These are phyloP conservation scores for Backusella westeae DNA, from an alignment of 192 early-diverging fungal species.

Conservation along the genomic window DNA sequence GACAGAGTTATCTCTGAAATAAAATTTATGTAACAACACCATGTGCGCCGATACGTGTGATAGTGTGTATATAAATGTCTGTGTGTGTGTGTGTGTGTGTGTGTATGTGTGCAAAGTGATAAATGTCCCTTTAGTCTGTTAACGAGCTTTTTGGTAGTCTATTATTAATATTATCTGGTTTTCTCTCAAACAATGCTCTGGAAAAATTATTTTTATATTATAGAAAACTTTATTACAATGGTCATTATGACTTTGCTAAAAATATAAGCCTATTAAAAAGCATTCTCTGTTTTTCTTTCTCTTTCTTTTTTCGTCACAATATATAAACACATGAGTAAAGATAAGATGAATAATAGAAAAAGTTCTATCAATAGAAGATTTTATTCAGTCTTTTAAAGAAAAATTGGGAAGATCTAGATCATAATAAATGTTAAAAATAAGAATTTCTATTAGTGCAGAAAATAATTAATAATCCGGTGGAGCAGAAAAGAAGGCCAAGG, in stretches of 20 bases:
- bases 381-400: background rate
- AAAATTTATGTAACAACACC: background rate
- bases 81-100: background rate
- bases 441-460: too few species aligned
- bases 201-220: background rate
- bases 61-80: background rate
- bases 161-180: background rate
- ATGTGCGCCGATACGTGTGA: background rate
- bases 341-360: too few species aligned
- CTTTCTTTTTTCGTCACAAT: background rate
- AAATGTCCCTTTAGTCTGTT: background rate
- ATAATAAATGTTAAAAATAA: background rate
- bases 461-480: too few species aligned
- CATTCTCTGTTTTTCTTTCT: background rate
- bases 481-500: background rate
- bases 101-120: background rate
- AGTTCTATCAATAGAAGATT: background rate
- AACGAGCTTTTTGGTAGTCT: background rate
- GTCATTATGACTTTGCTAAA: background rate
- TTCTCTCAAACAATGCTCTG: background rate
- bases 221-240: background rate
- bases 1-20: background rate
- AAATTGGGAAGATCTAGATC: background rate
- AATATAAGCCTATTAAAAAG: background rate
- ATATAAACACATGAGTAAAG: background rate